Percentiles rank a stretch among this genome's conserved stretches.
Conservation (phyloP, 2,329 filamentous ascomycete species). For the Curvularia verruculosa region DNA sequence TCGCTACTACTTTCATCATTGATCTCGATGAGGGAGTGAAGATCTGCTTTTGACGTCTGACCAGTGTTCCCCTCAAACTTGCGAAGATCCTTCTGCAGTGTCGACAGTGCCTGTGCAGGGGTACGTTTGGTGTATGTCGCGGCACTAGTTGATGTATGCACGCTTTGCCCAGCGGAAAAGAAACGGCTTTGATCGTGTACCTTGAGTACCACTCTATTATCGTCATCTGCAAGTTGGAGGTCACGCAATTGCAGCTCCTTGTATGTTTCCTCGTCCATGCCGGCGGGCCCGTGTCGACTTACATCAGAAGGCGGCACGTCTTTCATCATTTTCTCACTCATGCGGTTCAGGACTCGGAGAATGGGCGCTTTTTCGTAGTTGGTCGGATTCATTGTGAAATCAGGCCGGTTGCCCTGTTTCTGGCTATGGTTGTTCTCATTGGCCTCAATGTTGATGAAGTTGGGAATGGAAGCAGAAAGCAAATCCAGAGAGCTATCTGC, state of each 20-base stretch:
- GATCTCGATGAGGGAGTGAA: conserved; percentile 70
- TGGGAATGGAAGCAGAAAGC: conserved; percentile 72
- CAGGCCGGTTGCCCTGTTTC: conserved; percentile 82
- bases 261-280: conserved; percentile 74
- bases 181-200: conserved; percentile 87
- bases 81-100: conserved; percentile 68
- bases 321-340: conserved; percentile 92
- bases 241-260: conserved; percentile 79
- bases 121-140: conserved; percentile 71
- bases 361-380: conserved; percentile 81
- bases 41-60: conserved; percentile 53
- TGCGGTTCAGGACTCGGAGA: conserved; percentile 83
- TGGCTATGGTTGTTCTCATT: conserved; percentile 96
- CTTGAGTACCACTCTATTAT: conserved; percentile 81
- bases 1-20: conserved; percentile 67
- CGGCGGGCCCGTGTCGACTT: conserved; percentile 68
- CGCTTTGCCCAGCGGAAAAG: conserved; percentile 63
- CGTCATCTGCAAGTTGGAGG: conserved; percentile 73
- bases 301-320: conserved; percentile 80
- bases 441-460: conserved; percentile 89
- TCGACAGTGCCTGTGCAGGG: conserved; percentile 69
- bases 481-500: conserved; percentile 52
- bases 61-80: conserved; percentile 46
- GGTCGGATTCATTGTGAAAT: conserved; percentile 84
- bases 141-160: conserved; percentile 56